Percentiles rank a stretch among this genome's conserved stretches.
These are phyloP conservation scores for Rickenella mellea DNA, from an alignment of 768 basidiomycete genomes.

Conservation along the genomic window DNA sequence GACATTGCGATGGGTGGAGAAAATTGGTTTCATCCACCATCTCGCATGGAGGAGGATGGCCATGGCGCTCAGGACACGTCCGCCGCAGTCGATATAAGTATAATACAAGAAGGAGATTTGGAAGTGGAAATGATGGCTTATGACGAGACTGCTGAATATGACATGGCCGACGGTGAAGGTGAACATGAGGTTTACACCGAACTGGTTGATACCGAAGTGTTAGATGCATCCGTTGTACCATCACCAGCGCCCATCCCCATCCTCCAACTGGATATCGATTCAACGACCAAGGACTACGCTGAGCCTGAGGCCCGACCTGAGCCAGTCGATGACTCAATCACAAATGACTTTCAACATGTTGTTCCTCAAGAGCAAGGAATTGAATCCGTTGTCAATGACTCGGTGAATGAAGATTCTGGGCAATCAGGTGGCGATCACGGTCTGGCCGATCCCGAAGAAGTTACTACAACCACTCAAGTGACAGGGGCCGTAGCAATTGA, in stretches of 20 bases:
- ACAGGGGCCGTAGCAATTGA: too few relatives aligned
- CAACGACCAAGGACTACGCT: slow-evolving; percentile 7
- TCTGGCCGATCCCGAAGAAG: neutral
- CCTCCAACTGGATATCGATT: slow-evolving; percentile 2
- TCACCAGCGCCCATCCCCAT: slow-evolving; percentile 18
- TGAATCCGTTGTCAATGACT: neutral
- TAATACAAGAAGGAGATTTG: slow-evolving; percentile 30
- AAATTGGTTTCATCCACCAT: slow-evolving; percentile 43
- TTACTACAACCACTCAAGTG: slow-evolving; percentile 8
- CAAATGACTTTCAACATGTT: neutral
- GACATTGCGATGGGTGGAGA: slow-evolving; percentile 53
- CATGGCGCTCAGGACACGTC: slow-evolving; percentile 7
- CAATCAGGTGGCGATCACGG: too few relatives aligned
- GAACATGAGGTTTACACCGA: slow-evolving; percentile 23
- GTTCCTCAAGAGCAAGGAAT: neutral
- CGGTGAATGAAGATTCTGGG: too few relatives aligned
- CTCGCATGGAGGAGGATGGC: slow-evolving; percentile 52
- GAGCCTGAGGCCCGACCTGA: neutral
- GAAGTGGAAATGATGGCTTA: slow-evolving; percentile 63
- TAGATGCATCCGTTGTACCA: slow-evolving; percentile 27
- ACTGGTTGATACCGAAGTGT: slow-evolving; percentile 38
- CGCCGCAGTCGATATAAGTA: slow-evolving; percentile 8
- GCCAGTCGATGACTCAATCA: neutral
- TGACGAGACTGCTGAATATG: slow-evolving; percentile 42
- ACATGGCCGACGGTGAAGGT: slow-evolving; percentile 39